phyloP scores from a whole-genome alignment of 495 filamentous ascomycete genomes.

The Haplographium delicatum region DNA sequence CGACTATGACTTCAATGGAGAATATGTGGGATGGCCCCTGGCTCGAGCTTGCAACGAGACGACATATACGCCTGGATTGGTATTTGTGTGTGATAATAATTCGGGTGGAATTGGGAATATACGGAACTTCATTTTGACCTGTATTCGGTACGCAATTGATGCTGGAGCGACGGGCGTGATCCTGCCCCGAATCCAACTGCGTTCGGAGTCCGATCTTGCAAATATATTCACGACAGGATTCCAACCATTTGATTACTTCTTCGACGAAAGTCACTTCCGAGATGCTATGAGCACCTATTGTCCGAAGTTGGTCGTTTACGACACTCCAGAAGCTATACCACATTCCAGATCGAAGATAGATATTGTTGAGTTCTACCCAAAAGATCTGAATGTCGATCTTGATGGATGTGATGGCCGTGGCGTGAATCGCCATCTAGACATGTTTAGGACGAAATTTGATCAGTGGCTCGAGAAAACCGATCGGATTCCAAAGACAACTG shows the following conservation, averaged over 20 bases:
- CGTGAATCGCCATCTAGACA: constrained; percentile 39
- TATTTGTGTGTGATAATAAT: constrained; percentile 47
- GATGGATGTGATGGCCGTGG: constrained; percentile 40
- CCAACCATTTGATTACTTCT: constrained; percentile 20
- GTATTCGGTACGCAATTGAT: constrained; percentile 27
- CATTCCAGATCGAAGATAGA: constrained; percentile 24
- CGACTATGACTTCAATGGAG: constrained; percentile 23
- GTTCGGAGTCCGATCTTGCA: constrained; percentile 12
- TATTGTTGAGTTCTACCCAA: constrained; percentile 35
- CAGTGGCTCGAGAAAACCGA: constrained; percentile 8
- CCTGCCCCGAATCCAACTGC: constrained; percentile 19
- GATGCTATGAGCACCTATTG: constrained; percentile 10
- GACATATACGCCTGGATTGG: constrained; percentile 31
- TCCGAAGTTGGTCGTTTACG: constrained; percentile 37
- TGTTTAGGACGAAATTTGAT: constrained; percentile 29
- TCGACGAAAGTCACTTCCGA: constrained; percentile 21
- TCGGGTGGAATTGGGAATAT: constrained; percentile 49
- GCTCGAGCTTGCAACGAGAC: constrained; percentile 38
- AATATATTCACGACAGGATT: constrained; percentile 17
- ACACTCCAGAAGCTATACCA: constrained; percentile 32
- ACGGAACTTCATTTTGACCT: constrained; percentile 42
- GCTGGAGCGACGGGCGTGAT: constrained; percentile 21
- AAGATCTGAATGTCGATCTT: constrained; percentile 32
- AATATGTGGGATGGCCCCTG: constrained; percentile 39
- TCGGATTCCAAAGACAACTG: neutral